Conservation (phyloP, 495 filamentous ascomycete genomes). For the Aspergillus leporis region DNA sequence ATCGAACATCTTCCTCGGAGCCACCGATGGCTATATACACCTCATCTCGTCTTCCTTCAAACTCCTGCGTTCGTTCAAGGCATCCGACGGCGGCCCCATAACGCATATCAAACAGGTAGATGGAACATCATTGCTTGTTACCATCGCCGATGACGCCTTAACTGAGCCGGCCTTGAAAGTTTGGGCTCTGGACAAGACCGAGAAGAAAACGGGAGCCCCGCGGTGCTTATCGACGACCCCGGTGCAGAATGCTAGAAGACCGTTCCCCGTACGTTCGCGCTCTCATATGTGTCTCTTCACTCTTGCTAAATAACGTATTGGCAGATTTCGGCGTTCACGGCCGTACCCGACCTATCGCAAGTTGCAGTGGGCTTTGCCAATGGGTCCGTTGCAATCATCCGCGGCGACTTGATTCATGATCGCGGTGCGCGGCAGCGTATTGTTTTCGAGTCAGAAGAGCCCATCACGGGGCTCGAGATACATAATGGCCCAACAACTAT, state of each 20-base stretch:
- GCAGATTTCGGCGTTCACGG: slow-evolving; percentile 87
- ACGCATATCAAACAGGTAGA: slow-evolving; percentile 96
- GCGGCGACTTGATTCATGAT: slow-evolving; percentile 94
- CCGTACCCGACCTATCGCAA: slow-evolving; percentile 83
- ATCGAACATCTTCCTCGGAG: slow-evolving; percentile 86
- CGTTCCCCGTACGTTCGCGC: slow-evolving; percentile 69
- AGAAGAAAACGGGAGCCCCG: slow-evolving; percentile 89
- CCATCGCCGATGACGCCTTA: slow-evolving; percentile 81
- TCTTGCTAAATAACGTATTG: slow-evolving; percentile 2
- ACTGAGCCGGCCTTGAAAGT: slow-evolving; percentile 90
- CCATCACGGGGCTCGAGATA: slow-evolving; percentile 81
- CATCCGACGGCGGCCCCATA: slow-evolving; percentile 75
- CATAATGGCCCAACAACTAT: slow-evolving; percentile 61
- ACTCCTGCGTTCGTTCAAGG: slow-evolving; percentile 79
- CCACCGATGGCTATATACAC: slow-evolving; percentile 77
- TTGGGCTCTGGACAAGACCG: slow-evolving; percentile 91
- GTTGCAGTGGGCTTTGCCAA: slow-evolving; percentile 95
- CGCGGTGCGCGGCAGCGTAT: slow-evolving; percentile 93
- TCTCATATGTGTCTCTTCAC: not conserved
- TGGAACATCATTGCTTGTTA: slow-evolving; percentile 82
- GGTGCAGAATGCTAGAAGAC: slow-evolving; percentile 88
- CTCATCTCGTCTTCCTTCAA: slow-evolving; percentile 87
- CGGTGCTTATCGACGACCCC: slow-evolving; percentile 80
- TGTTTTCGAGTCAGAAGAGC: slow-evolving; percentile 95
- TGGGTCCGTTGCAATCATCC: slow-evolving; percentile 87